Percentiles rank a stretch among this genome's conserved stretches.
Evolutionary conservation across 2,329 filamentous ascomycete species (phyloP).

Genomic region (Aureobasidium musti): DNA sequence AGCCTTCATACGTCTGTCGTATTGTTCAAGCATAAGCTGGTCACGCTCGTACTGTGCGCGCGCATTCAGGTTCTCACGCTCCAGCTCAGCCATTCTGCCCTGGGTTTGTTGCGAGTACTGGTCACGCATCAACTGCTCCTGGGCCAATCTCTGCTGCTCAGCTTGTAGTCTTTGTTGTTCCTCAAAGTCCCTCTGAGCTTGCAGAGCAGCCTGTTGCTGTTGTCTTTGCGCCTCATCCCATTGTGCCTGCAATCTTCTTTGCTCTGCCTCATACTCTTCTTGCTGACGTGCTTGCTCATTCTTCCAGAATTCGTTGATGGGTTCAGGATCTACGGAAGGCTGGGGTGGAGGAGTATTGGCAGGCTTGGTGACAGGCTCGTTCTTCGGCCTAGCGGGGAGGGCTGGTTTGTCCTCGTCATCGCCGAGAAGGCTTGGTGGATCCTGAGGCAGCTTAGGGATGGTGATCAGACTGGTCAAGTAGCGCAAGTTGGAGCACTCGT

Average conservation of each 20-base stretch:
- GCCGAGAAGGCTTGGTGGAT: constrained; percentile 82
- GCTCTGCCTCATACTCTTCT: constrained; percentile 92
- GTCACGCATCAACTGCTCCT: constrained; percentile 84
- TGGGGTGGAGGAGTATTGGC: constrained; percentile 65
- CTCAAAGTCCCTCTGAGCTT: constrained; percentile 93
- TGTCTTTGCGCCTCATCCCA: constrained; percentile 78
- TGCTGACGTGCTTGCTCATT: constrained; percentile 88
- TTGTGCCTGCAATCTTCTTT: constrained; percentile 81
- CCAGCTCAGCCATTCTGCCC: constrained; percentile 90
- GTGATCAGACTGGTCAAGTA: constrained; percentile 96
- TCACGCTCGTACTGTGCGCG: constrained; percentile 96
- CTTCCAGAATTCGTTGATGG: constrained; percentile 98
- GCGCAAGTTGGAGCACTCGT: constrained; percentile 95
- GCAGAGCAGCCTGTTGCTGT: constrained; percentile 79
- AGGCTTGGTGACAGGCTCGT: constrained; percentile 68
- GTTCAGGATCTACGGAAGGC: constrained; percentile 79
- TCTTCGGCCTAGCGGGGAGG: constrained; percentile 71
- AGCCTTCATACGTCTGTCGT: constrained; percentile 88
- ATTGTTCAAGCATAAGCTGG: constrained; percentile 95
- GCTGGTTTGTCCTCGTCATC: constrained; percentile 84
- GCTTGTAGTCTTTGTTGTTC: constrained; percentile 85
- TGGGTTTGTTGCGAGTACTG: constrained; percentile 94
- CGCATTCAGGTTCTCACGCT: constrained; percentile 92
- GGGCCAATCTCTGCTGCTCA: constrained; percentile 86
- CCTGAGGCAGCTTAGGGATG: constrained; percentile 91